Conservation (phyloP, 78 protist genomes). For the Dictyostelium brefeldianum region DNA sequence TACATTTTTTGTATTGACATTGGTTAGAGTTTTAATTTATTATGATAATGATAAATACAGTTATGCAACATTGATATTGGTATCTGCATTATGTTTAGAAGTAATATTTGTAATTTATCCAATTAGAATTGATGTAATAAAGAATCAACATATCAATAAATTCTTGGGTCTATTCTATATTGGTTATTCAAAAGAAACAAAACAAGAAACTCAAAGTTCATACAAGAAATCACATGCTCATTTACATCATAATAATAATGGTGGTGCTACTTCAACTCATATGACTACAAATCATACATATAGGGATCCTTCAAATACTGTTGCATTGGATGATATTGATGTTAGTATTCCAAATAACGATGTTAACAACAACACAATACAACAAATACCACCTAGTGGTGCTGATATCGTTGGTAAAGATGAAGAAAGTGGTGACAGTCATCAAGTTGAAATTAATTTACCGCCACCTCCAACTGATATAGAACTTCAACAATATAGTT, state of each 20-base stretch:
- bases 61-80: constrained; percentile 7
- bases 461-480: not conserved
- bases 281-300: not conserved
- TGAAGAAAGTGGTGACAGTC: not conserved
- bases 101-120: constrained; percentile 18
- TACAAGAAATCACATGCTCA: not conserved
- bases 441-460: not conserved
- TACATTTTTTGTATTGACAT: constrained; percentile 1
- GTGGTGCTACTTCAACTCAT: constrained; percentile 1
- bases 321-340: not conserved
- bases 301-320: not conserved
- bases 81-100: not conserved
- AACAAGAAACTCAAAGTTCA: constrained; percentile 1
- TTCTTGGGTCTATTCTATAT: constrained; percentile 22
- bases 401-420: not conserved
- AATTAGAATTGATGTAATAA: constrained; percentile 14
- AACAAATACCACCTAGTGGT: not conserved
- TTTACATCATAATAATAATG: not conserved
- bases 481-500: not conserved
- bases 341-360: too few species aligned
- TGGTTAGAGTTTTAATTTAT: constrained; percentile 4
- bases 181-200: constrained; percentile 19
- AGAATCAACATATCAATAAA: constrained; percentile 8
- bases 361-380: not conserved
- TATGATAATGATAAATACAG: constrained; percentile 9